phyloP scores from a whole-genome alignment of 2,329 filamentous ascomycete species.

The Talaromyces rugulosus region DNA sequence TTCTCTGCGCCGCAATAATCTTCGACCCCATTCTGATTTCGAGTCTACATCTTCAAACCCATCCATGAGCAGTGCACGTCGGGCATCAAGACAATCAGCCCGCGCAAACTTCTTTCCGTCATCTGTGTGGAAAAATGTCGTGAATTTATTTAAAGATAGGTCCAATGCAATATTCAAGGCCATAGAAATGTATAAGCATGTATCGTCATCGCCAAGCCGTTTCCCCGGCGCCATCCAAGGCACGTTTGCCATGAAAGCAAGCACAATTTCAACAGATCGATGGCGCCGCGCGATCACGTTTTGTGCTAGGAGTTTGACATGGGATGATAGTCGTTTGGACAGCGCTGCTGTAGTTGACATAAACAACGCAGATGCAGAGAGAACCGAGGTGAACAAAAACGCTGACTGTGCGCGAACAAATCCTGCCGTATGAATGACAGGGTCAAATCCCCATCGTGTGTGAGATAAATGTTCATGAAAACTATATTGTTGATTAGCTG shows the following conservation, averaged over 20 bases:
- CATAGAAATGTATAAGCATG: constrained; percentile 66
- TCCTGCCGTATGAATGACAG: constrained; percentile 58
- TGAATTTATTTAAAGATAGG: constrained; percentile 65
- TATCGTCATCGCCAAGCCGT: constrained; percentile 58
- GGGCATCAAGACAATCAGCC: constrained; percentile 65
- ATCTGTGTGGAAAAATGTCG: constrained; percentile 53
- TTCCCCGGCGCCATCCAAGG: constrained; percentile 63
- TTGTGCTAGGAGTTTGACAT: constrained; percentile 60
- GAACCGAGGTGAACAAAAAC: constrained; percentile 68
- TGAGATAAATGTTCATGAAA: constrained; percentile 68
- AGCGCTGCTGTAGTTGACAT: constrained; percentile 60
- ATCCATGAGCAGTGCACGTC: constrained; percentile 62
- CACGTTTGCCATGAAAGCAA: constrained; percentile 71
- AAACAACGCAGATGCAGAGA: constrained; percentile 65
- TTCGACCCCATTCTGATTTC: constrained; percentile 55
- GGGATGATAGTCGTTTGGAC: constrained; percentile 61
- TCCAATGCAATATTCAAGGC: constrained; percentile 67
- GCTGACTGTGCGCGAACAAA: constrained; percentile 66
- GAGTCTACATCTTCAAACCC: constrained; percentile 63
- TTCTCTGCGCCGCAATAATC: constrained; percentile 62
- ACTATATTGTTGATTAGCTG: constrained; percentile 34
- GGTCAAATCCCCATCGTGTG: constrained; percentile 70
- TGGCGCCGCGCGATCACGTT: constrained; percentile 59
- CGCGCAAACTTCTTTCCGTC: constrained; percentile 51
- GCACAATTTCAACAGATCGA: constrained; percentile 68